These are phyloP conservation scores for Solanum chacoense DNA, from an alignment of 305 asterid species.

Conservation along the genomic window DNA sequence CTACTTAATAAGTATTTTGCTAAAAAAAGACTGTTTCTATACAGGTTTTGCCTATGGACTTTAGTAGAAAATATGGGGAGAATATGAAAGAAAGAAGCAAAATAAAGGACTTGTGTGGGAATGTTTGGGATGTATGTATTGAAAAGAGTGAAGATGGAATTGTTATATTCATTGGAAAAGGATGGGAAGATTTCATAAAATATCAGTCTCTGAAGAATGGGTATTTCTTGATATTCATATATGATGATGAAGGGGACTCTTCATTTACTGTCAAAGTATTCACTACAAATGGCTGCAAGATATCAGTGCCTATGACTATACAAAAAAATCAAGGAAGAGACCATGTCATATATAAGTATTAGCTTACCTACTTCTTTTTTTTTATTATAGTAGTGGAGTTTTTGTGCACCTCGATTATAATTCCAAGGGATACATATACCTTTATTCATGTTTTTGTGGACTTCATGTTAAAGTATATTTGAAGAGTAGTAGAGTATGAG, in stretches of 20 bases:
- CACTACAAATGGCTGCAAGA: conserved; percentile 25
- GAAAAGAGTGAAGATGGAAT: not conserved
- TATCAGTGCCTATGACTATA: not conserved
- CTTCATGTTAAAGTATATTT: not conserved
- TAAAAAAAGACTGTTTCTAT: not conserved
- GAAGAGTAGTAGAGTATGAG: not conserved
- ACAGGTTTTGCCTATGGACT: not conserved
- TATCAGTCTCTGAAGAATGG: conserved; percentile 18
- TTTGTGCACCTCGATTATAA: not conserved
- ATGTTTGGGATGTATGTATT: conserved; percentile 1
- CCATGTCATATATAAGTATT: not conserved
- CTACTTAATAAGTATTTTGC: not conserved
- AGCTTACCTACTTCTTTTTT: not conserved
- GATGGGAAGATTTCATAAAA: conserved; percentile 27
- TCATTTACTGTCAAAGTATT: conserved; percentile 21
- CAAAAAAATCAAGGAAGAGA: not conserved
- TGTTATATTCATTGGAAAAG: conserved; percentile 3
- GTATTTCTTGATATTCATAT: conserved; percentile 26
- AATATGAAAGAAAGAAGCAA: not conserved
- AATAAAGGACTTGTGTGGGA: conserved; percentile 5
- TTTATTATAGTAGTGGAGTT: not conserved
- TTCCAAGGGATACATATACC: not conserved
- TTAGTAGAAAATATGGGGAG: not conserved
- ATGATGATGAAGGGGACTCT: not conserved
- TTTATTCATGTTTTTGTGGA: not conserved